phyloP scores from a whole-genome alignment of 2,329 filamentous ascomycete genomes.

The Pseudopithomyces maydicus region DNA sequence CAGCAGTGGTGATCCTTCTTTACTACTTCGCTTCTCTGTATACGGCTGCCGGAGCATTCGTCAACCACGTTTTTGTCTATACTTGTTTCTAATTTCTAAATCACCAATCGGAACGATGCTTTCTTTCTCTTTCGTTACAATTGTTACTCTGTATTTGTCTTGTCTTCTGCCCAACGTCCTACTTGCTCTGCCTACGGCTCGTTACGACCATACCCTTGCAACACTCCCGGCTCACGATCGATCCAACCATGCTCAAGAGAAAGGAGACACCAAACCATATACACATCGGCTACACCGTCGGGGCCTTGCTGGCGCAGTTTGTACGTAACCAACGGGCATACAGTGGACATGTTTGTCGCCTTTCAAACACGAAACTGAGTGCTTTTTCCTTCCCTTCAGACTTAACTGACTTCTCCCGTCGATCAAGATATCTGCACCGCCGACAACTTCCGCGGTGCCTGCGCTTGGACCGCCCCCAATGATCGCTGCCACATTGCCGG shows the following conservation, averaged over 20 bases:
- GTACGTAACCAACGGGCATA: too few relatives aligned
- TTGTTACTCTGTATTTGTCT: conserved; percentile 7
- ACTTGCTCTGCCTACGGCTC: conserved; percentile 8
- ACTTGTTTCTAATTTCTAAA: conserved; percentile 16
- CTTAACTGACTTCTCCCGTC: too few relatives aligned
- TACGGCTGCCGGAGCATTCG: background rate
- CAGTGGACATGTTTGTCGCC: too few relatives aligned
- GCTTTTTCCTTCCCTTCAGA: too few relatives aligned
- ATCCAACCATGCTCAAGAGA: background rate
- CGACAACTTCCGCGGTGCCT: conserved; percentile 33
- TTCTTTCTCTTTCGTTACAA: conserved; percentile 10
- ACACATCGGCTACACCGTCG: conserved; percentile 26
- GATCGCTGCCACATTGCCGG: conserved; percentile 31
- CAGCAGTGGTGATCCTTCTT: too few relatives aligned
- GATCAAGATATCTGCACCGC: conserved; percentile 29
- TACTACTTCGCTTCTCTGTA: background rate
- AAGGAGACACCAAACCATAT: background rate
- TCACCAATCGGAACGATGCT: conserved; percentile 7
- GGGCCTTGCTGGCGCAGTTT: conserved; percentile 42
- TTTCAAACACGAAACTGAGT: too few relatives aligned
- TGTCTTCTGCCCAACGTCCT: background rate
- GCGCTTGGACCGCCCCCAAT: conserved; percentile 33
- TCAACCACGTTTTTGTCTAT: background rate
- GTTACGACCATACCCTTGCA: conserved; percentile 3
- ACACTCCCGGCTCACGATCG: background rate